These are phyloP conservation scores for Talaromyces sp. DNA, from an alignment of 2,329 filamentous ascomycete species.

Conservation along the genomic window DNA sequence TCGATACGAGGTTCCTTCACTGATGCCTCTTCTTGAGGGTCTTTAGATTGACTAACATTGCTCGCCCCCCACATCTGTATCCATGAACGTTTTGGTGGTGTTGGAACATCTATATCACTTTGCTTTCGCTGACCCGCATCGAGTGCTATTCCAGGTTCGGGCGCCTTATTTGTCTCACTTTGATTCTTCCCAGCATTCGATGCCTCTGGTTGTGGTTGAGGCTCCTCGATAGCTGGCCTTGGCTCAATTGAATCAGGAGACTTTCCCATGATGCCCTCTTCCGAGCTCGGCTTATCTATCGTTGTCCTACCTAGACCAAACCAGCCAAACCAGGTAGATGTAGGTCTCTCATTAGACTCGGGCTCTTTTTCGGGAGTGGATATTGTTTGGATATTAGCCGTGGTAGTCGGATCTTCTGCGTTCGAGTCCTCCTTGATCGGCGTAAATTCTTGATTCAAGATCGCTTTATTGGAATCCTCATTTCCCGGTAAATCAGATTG, in stretches of 20 bases:
- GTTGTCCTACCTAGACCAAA: constrained; percentile 13
- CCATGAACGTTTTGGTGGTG: constrained; percentile 41
- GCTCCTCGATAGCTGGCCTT: constrained; percentile 20
- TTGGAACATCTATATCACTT: constrained; percentile 20
- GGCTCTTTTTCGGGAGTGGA: background rate
- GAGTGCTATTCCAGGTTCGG: background rate
- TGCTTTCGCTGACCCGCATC: background rate
- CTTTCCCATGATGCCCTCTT: constrained; percentile 18
- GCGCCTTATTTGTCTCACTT: background rate
- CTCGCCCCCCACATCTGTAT: constrained; percentile 44
- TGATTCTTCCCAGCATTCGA: constrained; percentile 16
- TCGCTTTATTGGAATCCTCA: background rate
- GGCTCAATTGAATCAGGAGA: constrained; percentile 19
- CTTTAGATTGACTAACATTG: constrained; percentile 23
- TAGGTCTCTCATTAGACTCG: constrained; percentile 22
- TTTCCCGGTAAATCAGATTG: constrained; percentile 11
- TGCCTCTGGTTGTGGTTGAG: constrained; percentile 16
- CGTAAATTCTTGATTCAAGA: background rate
- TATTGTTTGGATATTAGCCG: background rate
- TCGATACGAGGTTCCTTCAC: constrained; percentile 17
- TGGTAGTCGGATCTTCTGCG: background rate
- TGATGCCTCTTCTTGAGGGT: constrained; percentile 19
- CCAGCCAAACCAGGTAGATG: constrained; percentile 23
- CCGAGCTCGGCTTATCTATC: constrained; percentile 6
- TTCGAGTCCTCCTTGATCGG: background rate